Percentiles rank a stretch among this genome's conserved stretches.
These are phyloP conservation scores for Arxiozyma slooffiae DNA, from an alignment of 1,139 yeast species.

Conservation along the genomic window DNA sequence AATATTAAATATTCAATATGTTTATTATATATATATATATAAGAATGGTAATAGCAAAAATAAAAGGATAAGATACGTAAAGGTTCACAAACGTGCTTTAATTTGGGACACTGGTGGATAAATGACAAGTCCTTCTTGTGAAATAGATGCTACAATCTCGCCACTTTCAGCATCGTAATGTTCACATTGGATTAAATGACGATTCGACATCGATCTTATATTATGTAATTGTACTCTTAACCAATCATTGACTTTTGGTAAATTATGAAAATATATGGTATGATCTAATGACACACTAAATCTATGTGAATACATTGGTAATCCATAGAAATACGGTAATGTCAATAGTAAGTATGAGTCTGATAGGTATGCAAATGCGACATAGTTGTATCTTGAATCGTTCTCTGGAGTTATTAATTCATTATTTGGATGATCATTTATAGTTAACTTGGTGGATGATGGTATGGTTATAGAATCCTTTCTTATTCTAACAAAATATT, in stretches of 20 bases:
- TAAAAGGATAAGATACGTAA: not conserved
- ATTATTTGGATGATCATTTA: constrained; percentile 11
- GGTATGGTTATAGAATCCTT: constrained; percentile 4
- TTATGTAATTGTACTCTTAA: constrained; percentile 42
- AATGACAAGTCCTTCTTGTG: constrained; percentile 55
- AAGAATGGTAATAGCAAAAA: not conserved
- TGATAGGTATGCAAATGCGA: constrained; percentile 53
- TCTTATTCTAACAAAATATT: constrained; percentile 24
- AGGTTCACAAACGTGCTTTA: not conserved
- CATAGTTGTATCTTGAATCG: constrained; percentile 39
- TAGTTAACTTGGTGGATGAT: constrained; percentile 28
- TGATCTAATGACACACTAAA: constrained; percentile 60
- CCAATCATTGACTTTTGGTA: constrained; percentile 45
- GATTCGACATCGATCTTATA: constrained; percentile 43
- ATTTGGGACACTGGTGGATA: constrained; percentile 12
- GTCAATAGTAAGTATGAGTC: constrained; percentile 51
- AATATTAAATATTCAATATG: too few species aligned
- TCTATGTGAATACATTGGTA: constrained; percentile 35
- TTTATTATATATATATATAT: too few species aligned
- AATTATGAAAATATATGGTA: constrained; percentile 56
- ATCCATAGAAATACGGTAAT: constrained; percentile 36
- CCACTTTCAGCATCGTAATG: constrained; percentile 42
- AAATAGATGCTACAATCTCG: constrained; percentile 49
- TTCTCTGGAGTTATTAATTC: constrained; percentile 15
- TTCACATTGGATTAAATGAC: constrained; percentile 53